A percentile compares a stretch with the other conserved stretches of the same genome.
Conservation (phyloP, 768 basidiomycete genomes). For the Auriscalpium microsporum region DNA sequence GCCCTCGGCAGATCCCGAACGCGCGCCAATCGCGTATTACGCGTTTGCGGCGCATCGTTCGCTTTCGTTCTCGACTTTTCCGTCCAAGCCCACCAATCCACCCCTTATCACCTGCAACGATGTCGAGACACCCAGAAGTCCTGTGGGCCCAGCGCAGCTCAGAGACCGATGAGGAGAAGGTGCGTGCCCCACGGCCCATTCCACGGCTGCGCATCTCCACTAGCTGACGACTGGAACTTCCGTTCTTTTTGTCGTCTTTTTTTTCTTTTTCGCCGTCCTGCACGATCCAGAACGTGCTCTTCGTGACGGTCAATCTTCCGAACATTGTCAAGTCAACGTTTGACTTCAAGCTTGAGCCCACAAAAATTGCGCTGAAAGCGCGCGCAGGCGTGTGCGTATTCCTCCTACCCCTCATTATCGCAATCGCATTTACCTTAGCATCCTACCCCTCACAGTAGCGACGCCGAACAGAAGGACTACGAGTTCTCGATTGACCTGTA, state of each 20-base stretch:
- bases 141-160: constrained; percentile 94
- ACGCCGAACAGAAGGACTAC: constrained; percentile 48
- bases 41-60: neutral
- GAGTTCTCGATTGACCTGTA: constrained; percentile 72
- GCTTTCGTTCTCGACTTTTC: neutral
- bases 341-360: constrained; percentile 49
- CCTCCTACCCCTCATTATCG: neutral
- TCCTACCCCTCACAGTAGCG: neutral
- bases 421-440: neutral
- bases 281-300: constrained; percentile 72
- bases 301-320: constrained; percentile 76
- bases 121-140: constrained; percentile 68
- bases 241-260: neutral
- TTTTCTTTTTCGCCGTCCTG: constrained; percentile 3
- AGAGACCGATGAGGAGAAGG: constrained; percentile 55
- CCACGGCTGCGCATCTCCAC: constrained; percentile 5
- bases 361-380: constrained; percentile 56
- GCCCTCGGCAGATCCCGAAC: neutral
- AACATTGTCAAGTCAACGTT: constrained; percentile 55
- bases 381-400: constrained; percentile 50
- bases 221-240: constrained; percentile 1
- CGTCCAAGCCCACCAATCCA: neutral
- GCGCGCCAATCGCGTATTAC: neutral
- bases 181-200: constrained; percentile 21
- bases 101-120: neutral